phyloP scores from a whole-genome alignment of 148 eudicot genomes.

The Rhododendron mucronatum region DNA sequence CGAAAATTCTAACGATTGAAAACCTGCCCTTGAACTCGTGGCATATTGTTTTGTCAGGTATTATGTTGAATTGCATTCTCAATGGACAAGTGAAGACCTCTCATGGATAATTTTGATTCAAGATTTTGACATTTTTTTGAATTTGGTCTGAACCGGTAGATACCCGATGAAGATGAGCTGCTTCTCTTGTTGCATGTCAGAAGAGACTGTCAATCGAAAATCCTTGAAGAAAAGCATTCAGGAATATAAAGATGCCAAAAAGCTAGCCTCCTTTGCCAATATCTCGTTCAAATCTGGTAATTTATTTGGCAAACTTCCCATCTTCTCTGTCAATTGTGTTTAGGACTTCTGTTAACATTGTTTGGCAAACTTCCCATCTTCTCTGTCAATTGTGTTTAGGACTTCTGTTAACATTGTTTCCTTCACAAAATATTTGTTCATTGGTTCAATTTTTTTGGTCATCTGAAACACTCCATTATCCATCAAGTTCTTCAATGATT shows the following conservation, averaged over 20 bases:
- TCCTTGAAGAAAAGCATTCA: slow-evolving; percentile 43
- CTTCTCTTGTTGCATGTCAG: slow-evolving; percentile 42
- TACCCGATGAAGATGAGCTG: slow-evolving; percentile 28
- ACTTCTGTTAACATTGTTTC: not conserved
- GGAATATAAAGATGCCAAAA: slow-evolving; percentile 14
- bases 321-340: not conserved
- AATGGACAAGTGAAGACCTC: not conserved
- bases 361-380: not conserved
- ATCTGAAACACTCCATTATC: not conserved
- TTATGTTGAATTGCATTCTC: not conserved
- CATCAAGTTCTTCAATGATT: not conserved
- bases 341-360: not conserved
- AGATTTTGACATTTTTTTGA: not conserved
- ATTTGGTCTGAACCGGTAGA: not conserved
- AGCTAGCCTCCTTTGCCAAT: slow-evolving; percentile 35
- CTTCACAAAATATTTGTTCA: not conserved
- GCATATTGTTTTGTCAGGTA: not conserved
- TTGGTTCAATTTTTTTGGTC: not conserved
- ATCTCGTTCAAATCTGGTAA: slow-evolving; percentile 72
- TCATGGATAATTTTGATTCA: not conserved
- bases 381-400: not conserved
- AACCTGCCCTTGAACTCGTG: not conserved
- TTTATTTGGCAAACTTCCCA: not conserved
- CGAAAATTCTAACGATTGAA: not conserved
- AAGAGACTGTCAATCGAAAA: slow-evolving; percentile 2